Percentiles rank a stretch among this genome's conserved stretches.
These are phyloP conservation scores for Physaria fendleri DNA, from an alignment of 345 rosid species.

Conservation along the genomic window DNA sequence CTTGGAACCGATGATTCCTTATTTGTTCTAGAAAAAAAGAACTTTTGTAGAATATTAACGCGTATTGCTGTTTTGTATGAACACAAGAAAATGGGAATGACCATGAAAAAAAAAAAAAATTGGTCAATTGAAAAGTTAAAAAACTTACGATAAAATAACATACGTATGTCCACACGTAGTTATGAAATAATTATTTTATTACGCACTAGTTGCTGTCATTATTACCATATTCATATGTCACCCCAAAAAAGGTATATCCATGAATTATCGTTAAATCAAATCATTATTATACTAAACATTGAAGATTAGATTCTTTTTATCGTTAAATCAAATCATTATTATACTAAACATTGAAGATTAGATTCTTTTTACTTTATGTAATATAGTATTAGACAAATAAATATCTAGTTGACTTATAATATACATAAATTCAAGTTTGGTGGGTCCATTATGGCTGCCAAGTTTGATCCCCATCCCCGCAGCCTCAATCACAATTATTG, in stretches of 20 bases:
- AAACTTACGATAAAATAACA: background rate
- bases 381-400: background rate
- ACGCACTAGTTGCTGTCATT: background rate
- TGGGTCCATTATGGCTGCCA: conserved; percentile 28
- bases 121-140: conserved; percentile 9
- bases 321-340: no score
- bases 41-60: conserved; percentile 5
- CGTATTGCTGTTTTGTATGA: conserved; percentile 16
- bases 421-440: background rate
- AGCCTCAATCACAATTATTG: conserved; percentile 9
- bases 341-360: no score
- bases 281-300: background rate
- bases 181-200: background rate
- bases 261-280: background rate
- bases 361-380: background rate
- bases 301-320: no score
- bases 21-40: conserved; percentile 14
- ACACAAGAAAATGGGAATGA: conserved; percentile 9
- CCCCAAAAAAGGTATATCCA: no score
- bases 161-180: background rate
- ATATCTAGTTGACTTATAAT: background rate
- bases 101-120: background rate
- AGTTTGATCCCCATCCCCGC: conserved; percentile 16
- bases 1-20: background rate
- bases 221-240: no score